Evolutionary conservation across 2,329 filamentous ascomycete species (phyloP), one percentile per base, ranked within the genome.

Genomic region (Fusarium sp.): DNA sequence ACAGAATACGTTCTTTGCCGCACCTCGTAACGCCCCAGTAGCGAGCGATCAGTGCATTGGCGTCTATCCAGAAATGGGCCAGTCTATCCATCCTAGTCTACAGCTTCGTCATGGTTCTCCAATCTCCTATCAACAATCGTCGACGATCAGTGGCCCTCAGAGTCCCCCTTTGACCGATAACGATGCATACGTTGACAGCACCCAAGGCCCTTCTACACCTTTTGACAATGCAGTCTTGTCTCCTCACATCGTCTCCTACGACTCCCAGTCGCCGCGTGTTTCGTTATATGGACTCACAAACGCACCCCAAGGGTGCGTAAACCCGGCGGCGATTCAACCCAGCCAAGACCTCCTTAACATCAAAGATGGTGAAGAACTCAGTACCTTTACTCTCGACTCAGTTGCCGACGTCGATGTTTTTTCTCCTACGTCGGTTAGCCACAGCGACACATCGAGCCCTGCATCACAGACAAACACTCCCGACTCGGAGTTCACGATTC

Each of bases 151-250:
- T 32, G 53, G 53, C n/a, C 45, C 55, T n/a, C 66, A 61, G 32
- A 68, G 62, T 22, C 67, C 67, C 13, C 51, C 39, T 8, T 40
- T 50, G 28, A 64, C 62, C 9, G 68, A 66, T 4, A 61, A 49
- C 31, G 68, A 68, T 38, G 42, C 28, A 28, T 51, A 48, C 32
- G 40, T 49, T n/a, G 58, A 70, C 12, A 55, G 58, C 19, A 59
- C 57, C 5, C 54, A 51, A 41, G 58, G 47, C 7, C 65, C 68
- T 28, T 58, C 57, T 32, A 69, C 65, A 8, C 68, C 68, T 19
- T 50, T 66, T 2, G 62, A 60, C 36, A 40, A 47, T 39, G 41
- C 39, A 25, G 40, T 62, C 8, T 41, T 58, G 15, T 69, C 49
- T 26, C 54, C 66, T 4, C 31, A 48, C 19, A 45, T 60, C 22